Evolutionary conservation across 768 basidiomycete genomes (phyloP), one percentile per base, ranked within the genome.

Genomic region (Tylopilus cervinicoccineus): DNA sequence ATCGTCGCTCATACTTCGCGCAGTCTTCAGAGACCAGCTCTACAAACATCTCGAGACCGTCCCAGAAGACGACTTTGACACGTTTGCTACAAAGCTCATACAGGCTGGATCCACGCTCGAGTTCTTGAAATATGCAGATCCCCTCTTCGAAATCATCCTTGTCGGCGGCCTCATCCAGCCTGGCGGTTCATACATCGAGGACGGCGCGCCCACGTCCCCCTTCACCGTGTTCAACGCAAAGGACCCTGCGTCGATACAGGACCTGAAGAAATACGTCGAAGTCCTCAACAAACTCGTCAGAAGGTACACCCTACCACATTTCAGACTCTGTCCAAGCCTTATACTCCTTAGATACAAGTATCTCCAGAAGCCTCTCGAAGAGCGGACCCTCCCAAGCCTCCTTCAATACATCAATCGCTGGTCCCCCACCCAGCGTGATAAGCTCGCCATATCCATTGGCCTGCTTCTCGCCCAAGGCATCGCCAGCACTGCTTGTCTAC

Each of bases 151-250:
- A 72, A 81, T 96, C 74, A 79, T 97, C 65, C 81, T 99, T 62
- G 87, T 93, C 63, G 95, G 95, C 41, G 92, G 93, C 34, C 86
- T 99, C 54, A 83, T 99, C 60, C 94, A 97, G 70, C 96, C 95
- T 17, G 95, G 95, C 43, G 95, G 95, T 51, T 81, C 76, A 60
- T 93, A 89, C 71, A 61, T 97, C 70, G 93, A 96, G 49, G 90
- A 93, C 52, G 84, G 83, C 41, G 84, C 87, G 19, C 87, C 90
- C 24, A 75, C 82, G 13, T 93, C 86, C 31, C 90, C 93, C 32
- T 94, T 97, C 75, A 87, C 91, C 47, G 75, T 94, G 65, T 81
- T 89, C 74, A 84, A 85, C 56, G 86, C 86, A 58, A 81, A 83
- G 61, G 80, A 85, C 61, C 85, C 90, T 52, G 82, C 78, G 57